Base-by-base conservation (phyloP, 202 grass and related monocot species). In the Setaria italica region DNA sequence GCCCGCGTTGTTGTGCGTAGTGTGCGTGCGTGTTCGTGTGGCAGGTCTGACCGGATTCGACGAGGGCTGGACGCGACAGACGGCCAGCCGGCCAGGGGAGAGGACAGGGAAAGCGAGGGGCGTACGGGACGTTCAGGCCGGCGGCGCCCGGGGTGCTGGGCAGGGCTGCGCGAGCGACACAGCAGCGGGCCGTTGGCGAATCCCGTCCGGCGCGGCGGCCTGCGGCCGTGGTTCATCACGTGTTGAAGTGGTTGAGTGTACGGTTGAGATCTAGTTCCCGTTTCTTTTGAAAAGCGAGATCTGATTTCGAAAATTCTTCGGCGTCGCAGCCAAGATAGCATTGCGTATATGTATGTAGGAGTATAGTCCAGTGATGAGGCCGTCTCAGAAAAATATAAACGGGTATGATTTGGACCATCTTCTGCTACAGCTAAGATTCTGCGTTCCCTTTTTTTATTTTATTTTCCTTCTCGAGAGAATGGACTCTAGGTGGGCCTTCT, bases 71-170 rank as follows among this genome's bases (percentile, higher is more conserved):
- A 83, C 37, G 64, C 45, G 80, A 67, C 42, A 58, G 80, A 50
- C 72, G 49, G 39, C 39, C 39, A 48, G 46, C 10, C 20, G 25
- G 15, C 20, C 50, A 63, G 76, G 29, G 48, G 20, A 14, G 53
- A 41, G 25, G 77, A 37, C 78, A 43, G 17, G 21, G 66, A 45
- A 45, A 68, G 48, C 56, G 37, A 71, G 47, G 49, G 79, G 16
- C 79, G 88, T 59, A 65, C 82, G 12, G 71, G 69, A 58, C 69
- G 81, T 32, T 30, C 76, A 75, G 62, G 77, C 55, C 65, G 78
- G 77, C 72, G 62, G 79, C 39, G 53, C 63, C 30, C 67, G 7
- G 54, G 21, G 25, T 25, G 77, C 57, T 2, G 42, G 45, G 30
- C 2, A 9, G 25, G 25, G 25, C 25, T 25, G 25, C 25, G 25